Conservation (phyloP, 352 stramenopile species). For the Blastocystis sp. region DNA sequence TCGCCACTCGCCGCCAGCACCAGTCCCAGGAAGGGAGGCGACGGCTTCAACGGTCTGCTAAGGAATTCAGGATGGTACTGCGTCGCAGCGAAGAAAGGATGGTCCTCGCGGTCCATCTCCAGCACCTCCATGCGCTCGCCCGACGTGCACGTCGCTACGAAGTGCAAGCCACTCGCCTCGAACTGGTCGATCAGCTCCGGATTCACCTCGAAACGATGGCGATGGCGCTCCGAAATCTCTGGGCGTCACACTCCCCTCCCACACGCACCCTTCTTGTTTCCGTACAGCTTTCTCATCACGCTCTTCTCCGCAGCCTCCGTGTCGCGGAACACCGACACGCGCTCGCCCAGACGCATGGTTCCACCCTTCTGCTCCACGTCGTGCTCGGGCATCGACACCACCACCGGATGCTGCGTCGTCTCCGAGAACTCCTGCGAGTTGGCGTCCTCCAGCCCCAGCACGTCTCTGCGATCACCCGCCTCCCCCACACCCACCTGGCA, state of each 20-base stretch:
- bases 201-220: conserved; percentile 98
- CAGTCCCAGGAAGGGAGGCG: conserved; percentile 90
- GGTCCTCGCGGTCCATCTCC: conserved; percentile 78
- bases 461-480: conserved; percentile 16
- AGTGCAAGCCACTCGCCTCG: conserved; percentile 78
- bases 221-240: conserved; percentile 85
- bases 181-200: conserved; percentile 76
- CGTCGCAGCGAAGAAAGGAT: conserved; percentile 96
- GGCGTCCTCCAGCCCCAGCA: conserved; percentile 58
- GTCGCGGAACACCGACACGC: neutral
- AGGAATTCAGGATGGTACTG: conserved; percentile 99
- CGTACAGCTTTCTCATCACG: conserved; percentile 56
- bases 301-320: neutral
- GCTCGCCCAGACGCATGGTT: conserved; percentile 94
- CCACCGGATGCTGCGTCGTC: conserved; percentile 72
- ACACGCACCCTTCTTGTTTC: conserved; percentile 67
- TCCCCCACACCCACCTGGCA: neutral
- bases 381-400: conserved; percentile 99
- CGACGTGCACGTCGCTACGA: conserved; percentile 90
- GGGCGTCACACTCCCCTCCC: conserved; percentile 77
- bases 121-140: conserved; percentile 94
- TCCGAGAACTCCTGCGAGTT: conserved; percentile 65
- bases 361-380: conserved; percentile 90
- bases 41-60: conserved; percentile 83
- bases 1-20: conserved; percentile 76